A percentile compares a stretch with the other conserved stretches of the same genome.
phyloP scores from a whole-genome alignment of 1,284 basidiomycete species.

The Bondarzewia mesenterica region DNA sequence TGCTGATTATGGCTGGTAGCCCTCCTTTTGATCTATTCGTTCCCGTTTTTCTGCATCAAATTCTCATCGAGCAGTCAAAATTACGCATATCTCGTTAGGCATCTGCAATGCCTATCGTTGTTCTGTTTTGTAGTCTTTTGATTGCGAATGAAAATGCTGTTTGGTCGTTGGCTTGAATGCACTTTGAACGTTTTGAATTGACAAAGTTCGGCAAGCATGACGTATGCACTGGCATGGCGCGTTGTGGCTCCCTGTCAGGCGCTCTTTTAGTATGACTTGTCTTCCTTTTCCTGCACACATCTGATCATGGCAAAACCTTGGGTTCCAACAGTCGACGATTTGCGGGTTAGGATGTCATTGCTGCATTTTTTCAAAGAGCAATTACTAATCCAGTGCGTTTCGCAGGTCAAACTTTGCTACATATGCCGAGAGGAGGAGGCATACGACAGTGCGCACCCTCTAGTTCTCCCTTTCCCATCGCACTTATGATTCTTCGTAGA shows the following conservation, averaged over 20 bases:
- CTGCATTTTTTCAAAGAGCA: not conserved
- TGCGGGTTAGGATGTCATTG: conserved; percentile 26
- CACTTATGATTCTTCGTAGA: conserved; percentile 19
- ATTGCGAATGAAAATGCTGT: not conserved
- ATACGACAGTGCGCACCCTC: conserved; percentile 33
- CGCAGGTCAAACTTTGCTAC: conserved; percentile 66
- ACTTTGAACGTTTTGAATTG: too few species aligned
- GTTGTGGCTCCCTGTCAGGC: too few species aligned
- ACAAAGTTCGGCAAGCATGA: too few species aligned
- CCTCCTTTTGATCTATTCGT: not conserved
- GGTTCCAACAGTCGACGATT: conserved; percentile 30
- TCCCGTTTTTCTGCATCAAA: not conserved
- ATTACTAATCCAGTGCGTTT: not conserved
- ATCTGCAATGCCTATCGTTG: not conserved
- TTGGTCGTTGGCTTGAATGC: not conserved
- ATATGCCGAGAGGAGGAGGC: conserved; percentile 70
- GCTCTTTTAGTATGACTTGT: too few species aligned
- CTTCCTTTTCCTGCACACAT: not conserved
- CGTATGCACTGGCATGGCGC: too few species aligned
- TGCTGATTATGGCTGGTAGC: not conserved
- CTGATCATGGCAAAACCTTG: conserved; percentile 6
- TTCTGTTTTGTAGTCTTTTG: not conserved
- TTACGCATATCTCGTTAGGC: not conserved
- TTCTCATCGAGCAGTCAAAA: not conserved
- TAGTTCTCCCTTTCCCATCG: not conserved